Base-by-base conservation (phyloP, 139 green algal genomes). In the Chlamydomonas eustigma region DNA sequence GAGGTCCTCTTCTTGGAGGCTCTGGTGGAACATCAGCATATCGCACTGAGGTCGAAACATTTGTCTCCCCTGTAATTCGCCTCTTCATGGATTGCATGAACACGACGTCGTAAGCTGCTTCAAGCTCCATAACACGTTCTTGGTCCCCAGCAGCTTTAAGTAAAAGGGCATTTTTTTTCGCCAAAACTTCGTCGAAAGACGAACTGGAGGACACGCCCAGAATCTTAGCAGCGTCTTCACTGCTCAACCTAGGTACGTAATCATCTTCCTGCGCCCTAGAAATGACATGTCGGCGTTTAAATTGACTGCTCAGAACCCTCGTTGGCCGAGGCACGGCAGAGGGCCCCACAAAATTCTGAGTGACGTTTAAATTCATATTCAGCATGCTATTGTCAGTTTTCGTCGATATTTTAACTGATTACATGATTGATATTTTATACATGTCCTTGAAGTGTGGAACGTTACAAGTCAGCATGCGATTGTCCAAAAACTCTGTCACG, bases 31-130 rank as follows among this genome's bases (percentile, higher is more conserved):
- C 85, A 65, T 87, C 85, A 2, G 85, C 85, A 69, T 83, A 90
- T 2, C 83, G 81, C 28, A 90, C 85, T 4, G 36, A 73, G 5
- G 74, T 83, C 0, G 84, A 86, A 37, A 89, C 84, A n/a, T 86
- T 77, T 31, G 85, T 37, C 52, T 91, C 80, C 12, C 90, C 90
- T 1, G 81, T 81, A 0, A 93, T 78, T 4, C 92, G 87, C 63
- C 78, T 81, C 52, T 89, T 89, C 84, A 95, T 90, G 74, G 69
- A 86, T 69, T 90, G 82, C 88, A 93, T 93, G 64, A 95, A 86
- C 3, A 95, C 74, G 30, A 91, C 72, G 64, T 95, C 90, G 71
- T 93, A 94, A 1, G 90, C 90, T 2, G 77, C 67, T 64, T 93
- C 88, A 30, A 93, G 67, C 84, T 94, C 64, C 70, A 74, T 65